Conservation (phyloP, 257 asterid species). For the Jacaranda copaia region DNA sequence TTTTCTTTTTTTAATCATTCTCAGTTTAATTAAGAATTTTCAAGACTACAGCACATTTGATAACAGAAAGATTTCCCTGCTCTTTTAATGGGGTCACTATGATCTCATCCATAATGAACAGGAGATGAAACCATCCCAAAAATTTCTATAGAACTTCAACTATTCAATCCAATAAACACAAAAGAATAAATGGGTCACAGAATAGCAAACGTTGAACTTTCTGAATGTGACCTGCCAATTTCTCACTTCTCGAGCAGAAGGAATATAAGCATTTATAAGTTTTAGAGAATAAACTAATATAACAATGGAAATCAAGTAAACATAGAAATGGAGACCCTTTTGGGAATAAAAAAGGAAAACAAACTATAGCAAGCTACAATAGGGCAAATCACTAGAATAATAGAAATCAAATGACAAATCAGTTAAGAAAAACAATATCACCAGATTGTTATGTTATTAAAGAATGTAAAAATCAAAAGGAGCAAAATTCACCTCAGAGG, state of each 20-base stretch:
- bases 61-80: neutral
- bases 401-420: neutral
- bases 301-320: neutral
- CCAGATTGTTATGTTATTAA: slow-evolving; percentile 6
- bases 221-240: no score
- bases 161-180: neutral
- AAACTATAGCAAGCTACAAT: slow-evolving; percentile 12
- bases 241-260: no score
- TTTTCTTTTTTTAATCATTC: neutral
- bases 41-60: neutral
- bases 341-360: neutral
- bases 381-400: neutral
- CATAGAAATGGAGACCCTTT: neutral
- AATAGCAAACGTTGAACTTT: no score
- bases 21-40: neutral
- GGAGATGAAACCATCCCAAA: neutral
- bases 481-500: slow-evolving; percentile 59
- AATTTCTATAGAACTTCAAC: slow-evolving; percentile 24
- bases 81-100: neutral
- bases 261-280: no score
- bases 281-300: slow-evolving; percentile 18
- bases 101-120: slow-evolving; percentile 9
- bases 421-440: neutral
- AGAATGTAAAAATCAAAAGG: neutral
- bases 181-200: neutral